A percentile compares a stretch with the other conserved stretches of the same genome.
These are phyloP conservation scores for Kalaharituber pfeilii DNA, from an alignment of 2,329 filamentous ascomycete genomes.

Conservation along the genomic window DNA sequence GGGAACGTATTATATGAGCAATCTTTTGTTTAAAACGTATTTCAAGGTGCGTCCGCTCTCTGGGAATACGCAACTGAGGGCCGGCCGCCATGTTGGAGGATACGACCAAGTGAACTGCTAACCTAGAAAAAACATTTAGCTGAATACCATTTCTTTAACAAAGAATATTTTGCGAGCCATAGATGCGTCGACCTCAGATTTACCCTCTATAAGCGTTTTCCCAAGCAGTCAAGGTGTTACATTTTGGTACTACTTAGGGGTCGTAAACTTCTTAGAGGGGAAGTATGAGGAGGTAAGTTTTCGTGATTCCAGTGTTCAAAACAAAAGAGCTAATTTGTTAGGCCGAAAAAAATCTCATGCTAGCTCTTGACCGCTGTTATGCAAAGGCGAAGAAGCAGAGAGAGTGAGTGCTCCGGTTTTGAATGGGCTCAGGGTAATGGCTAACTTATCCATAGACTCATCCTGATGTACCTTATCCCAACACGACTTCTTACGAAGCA, in stretches of 20 bases:
- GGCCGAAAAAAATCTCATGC: conserved; percentile 63
- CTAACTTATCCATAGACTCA: conserved; percentile 40
- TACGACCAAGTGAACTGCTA: no score
- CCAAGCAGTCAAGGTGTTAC: conserved; percentile 84
- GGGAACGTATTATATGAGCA: conserved; percentile 90
- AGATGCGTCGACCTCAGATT: conserved; percentile 56
- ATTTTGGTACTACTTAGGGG: conserved; percentile 89
- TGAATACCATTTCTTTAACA: conserved; percentile 75
- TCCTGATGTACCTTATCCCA: conserved; percentile 86
- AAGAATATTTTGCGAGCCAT: conserved; percentile 80
- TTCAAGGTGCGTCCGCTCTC: conserved; percentile 61
- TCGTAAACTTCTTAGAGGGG: conserved; percentile 86
- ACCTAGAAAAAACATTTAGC: no score
- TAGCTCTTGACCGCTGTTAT: conserved; percentile 70
- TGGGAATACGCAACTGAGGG: no score
- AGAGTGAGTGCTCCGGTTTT: conserved; percentile 40
- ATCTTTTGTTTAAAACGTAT: conserved; percentile 93
- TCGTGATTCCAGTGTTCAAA: background rate
- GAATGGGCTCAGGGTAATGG: background rate
- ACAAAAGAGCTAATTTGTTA: conserved; percentile 25
- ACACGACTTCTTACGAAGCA: conserved; percentile 81
- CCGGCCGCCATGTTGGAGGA: no score
- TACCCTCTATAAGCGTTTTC: conserved; percentile 63
- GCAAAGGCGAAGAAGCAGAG: conserved; percentile 54
- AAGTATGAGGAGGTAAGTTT: conserved; percentile 59